Conservation (phyloP, 805 yeast species). For the Metschnikowia lochheadii region DNA sequence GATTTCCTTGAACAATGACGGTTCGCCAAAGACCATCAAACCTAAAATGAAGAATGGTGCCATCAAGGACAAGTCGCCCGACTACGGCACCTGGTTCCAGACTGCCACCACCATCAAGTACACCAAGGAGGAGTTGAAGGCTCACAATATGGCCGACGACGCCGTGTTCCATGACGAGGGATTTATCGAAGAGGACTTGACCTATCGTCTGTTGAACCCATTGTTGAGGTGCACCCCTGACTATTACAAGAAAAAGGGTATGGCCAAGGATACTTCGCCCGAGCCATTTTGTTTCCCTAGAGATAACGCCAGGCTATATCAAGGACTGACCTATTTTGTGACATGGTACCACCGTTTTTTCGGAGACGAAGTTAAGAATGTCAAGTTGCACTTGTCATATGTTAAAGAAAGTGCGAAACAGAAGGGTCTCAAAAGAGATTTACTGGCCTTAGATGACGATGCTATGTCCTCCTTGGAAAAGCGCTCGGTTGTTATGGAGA, state of each 20-base stretch:
- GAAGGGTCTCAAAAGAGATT: conserved; percentile 53
- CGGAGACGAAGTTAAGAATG: conserved; percentile 50
- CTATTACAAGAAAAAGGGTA: conserved; percentile 59
- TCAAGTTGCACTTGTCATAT: conserved; percentile 62
- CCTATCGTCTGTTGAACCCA: conserved; percentile 70
- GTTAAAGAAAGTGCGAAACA: conserved; percentile 52
- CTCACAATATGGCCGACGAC: conserved; percentile 66
- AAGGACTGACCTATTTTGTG: conserved; percentile 65
- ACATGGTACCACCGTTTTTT: conserved; percentile 79
- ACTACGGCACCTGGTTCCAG: conserved; percentile 72
- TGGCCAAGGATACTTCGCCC: conserved; percentile 49
- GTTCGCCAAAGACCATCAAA: conserved; percentile 71
- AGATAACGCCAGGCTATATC: conserved; percentile 52
- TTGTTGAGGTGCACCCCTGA: conserved; percentile 83
- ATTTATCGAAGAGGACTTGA: conserved; percentile 63
- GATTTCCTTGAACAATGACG: conserved; percentile 74
- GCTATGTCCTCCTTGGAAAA: conserved; percentile 9
- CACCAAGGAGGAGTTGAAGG: conserved; percentile 60
- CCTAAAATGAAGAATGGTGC: conserved; percentile 75
- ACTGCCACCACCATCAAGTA: conserved; percentile 57
- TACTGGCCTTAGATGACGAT: conserved; percentile 11
- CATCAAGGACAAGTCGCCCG: conserved; percentile 63
- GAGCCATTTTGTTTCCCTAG: conserved; percentile 87
- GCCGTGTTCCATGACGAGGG: conserved; percentile 54
- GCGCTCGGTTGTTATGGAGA: conserved; percentile 34